These are phyloP conservation scores for Alternaria panax DNA, from an alignment of 2,329 filamentous ascomycete genomes.

Conservation along the genomic window DNA sequence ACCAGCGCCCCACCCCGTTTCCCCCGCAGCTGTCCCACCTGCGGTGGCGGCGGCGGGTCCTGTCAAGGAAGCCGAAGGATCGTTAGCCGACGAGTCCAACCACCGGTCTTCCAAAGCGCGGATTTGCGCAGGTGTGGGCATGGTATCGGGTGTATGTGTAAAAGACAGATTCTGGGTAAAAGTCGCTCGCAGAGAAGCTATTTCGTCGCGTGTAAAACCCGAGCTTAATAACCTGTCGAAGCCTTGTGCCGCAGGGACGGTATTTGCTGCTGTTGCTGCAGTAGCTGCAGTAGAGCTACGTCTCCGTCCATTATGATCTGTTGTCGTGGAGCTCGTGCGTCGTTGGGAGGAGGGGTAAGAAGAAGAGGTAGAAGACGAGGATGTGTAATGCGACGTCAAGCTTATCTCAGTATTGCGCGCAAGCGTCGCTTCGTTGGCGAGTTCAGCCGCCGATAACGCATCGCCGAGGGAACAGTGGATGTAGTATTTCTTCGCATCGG, in stretches of 20 bases:
- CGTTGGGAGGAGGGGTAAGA: constrained; percentile 21
- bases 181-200: constrained; percentile 84
- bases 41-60: too few relatives aligned
- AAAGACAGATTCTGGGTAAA: constrained; percentile 85
- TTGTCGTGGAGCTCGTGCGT: constrained; percentile 21
- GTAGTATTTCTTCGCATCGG: constrained; percentile 69
- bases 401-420: constrained; percentile 51
- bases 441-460: constrained; percentile 71
- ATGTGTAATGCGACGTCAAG: constrained; percentile 39
- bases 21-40: constrained; percentile 33
- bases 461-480: constrained; percentile 94
- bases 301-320: constrained; percentile 17
- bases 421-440: constrained; percentile 69
- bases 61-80: constrained; percentile 48
- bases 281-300: constrained; percentile 27
- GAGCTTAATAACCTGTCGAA: constrained; percentile 86
- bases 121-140: constrained; percentile 80
- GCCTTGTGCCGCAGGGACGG: constrained; percentile 76
- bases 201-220: constrained; percentile 83
- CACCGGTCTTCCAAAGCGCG: constrained; percentile 85
- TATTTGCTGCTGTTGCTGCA: constrained; percentile 58
- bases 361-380: constrained; percentile 13
- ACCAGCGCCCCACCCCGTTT: constrained; percentile 58
- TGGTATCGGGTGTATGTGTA: constrained; percentile 84
- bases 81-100: constrained; percentile 72